phyloP scores from a whole-genome alignment of 176 grass and related monocot genomes.

The Carex littledalei region DNA sequence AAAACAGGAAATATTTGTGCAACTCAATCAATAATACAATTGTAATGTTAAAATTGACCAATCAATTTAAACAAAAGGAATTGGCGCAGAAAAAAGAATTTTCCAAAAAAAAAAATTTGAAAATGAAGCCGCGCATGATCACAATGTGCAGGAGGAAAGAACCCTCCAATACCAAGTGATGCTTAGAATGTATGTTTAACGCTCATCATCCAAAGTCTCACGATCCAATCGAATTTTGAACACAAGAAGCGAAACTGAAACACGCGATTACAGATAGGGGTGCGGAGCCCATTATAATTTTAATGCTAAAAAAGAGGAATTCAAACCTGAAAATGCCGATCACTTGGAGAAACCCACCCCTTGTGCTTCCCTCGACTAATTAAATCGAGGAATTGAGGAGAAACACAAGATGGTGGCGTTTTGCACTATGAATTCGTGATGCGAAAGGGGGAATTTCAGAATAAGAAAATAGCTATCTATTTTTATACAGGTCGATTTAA shows the following conservation, averaged over 20 bases:
- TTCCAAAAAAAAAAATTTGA: neutral
- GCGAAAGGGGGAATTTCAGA: neutral
- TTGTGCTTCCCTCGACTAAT: slow-evolving; percentile 17
- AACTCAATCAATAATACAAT: neutral
- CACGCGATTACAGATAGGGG: neutral
- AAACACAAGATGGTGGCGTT: slow-evolving; percentile 24
- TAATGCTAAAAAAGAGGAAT: neutral
- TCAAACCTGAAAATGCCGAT: slow-evolving; percentile 15
- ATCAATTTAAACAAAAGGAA: neutral
- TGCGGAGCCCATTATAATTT: neutral
- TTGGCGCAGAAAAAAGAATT: neutral
- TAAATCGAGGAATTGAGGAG: slow-evolving; percentile 19
- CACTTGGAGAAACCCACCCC: slow-evolving; percentile 8
- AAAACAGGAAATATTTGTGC: neutral
- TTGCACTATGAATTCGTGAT: neutral
- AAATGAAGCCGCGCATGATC: neutral
- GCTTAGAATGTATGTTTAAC: neutral
- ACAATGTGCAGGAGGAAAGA: neutral
- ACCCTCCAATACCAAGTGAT: neutral
- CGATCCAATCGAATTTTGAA: neutral
- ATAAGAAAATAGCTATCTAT: neutral
- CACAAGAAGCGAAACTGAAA: neutral
- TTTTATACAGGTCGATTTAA: slow-evolving; percentile 8
- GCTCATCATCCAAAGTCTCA: neutral
- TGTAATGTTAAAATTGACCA: neutral